Percentiles rank a stretch among this genome's conserved stretches.
Evolutionary conservation across 352 stramenopile species (phyloP).

Genomic region (Pythium pectinolyticum): DNA sequence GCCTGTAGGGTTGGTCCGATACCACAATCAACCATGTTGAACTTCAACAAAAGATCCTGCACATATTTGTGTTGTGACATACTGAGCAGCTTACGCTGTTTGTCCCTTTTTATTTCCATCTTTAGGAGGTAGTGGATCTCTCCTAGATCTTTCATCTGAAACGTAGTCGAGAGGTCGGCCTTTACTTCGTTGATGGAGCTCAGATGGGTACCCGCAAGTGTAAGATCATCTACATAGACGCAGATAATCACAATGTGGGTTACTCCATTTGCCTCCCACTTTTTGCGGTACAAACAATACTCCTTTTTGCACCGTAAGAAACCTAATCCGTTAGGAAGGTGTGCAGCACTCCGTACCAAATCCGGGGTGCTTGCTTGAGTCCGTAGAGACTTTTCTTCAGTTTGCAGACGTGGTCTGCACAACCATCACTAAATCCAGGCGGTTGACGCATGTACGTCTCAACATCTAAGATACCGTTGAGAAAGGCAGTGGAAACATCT

Average conservation of each 20-base stretch:
- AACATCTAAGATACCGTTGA: neutral
- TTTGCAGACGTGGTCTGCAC: neutral
- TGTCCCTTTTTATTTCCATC: slow-evolving; percentile 7
- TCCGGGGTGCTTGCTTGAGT: slow-evolving; percentile 17
- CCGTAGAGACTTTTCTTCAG: slow-evolving; percentile 1
- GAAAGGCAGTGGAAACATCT: neutral
- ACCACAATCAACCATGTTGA: neutral
- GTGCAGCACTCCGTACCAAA: slow-evolving; percentile 31
- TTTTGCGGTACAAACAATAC: slow-evolving; percentile 34
- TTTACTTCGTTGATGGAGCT: slow-evolving; percentile 25
- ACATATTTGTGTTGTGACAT: slow-evolving; percentile 13
- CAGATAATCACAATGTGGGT: slow-evolving; percentile 30
- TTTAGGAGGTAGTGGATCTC: slow-evolving; percentile 38
- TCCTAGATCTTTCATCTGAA: slow-evolving; percentile 38
- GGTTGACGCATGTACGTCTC: neutral
- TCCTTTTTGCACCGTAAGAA: slow-evolving; percentile 29
- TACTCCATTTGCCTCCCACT: slow-evolving; percentile 31
- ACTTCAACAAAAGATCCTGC: slow-evolving; percentile 9
- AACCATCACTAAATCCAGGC: neutral
- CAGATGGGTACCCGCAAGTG: slow-evolving; percentile 23
- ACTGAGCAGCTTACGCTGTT: neutral
- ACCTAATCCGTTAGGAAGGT: slow-evolving; percentile 10
- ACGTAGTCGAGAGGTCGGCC: slow-evolving; percentile 22
- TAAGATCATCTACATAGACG: slow-evolving; percentile 35
- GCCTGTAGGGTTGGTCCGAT: neutral